Evolutionary conservation across 805 yeast species (phyloP), one percentile per base, ranked within the genome.

Genomic region (Suhomyces sp.): DNA sequence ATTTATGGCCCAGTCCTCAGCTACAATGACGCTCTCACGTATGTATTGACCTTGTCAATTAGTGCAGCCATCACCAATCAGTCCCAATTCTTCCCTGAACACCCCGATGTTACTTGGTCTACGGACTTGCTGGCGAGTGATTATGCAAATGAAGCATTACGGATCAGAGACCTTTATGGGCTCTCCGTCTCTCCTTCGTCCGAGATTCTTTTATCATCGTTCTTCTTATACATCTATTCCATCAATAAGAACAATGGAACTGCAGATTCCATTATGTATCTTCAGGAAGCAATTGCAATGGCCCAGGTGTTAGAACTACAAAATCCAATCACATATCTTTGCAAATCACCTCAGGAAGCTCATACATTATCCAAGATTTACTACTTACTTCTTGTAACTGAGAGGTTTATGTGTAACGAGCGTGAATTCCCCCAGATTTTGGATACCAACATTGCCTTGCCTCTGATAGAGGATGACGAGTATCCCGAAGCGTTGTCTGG

Each of bases 371-470:
- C 53, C 16, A 63, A 62, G 32, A 58, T 60, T 2, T 63, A 56
- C 38, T 62, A 59, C 31, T 48, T 55, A 36, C 48, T 62, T 10
- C 41, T 61, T 27, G 57, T 62, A 7, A 58, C 65, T 2, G 69
- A 63, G 43, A 43, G 68, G 25, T 60, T 51, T 39, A 55, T 53
- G 47, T 58, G 65, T 30, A 56, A 61, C 30, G 67, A 60, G 35
- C 60, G 55, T 36, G 55, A 54, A 19, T 40, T 60, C 16, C 65
- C 66, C 1, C 63, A 57, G 10, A 50, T 61, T 25, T 41, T 63
- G 17, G 64, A 57, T 24, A 53, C 65, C 2, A 48, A 54, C 17
- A 54, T 63, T 13, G 54, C 58, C 0, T 48, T 54, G 19, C 65
- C 67, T 3, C 46, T 51, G 9, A 38, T 60, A 21, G 56, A 51